phyloP scores from a whole-genome alignment of 2,329 filamentous ascomycete genomes.

The Penicillium brasilianum region DNA sequence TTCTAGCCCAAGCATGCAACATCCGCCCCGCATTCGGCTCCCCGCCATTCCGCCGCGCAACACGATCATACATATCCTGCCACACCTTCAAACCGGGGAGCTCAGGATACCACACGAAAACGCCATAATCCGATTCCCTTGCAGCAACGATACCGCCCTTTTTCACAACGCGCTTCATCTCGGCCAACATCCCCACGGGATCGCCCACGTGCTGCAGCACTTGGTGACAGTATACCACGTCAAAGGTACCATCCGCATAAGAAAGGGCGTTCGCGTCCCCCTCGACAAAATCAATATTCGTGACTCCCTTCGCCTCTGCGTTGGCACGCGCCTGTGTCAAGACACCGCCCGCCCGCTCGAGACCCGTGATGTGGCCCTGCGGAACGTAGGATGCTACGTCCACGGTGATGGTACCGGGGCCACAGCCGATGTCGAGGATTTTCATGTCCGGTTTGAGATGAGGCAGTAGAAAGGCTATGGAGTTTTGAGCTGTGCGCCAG shows the following conservation, averaged over 20 bases:
- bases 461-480: conserved; percentile 47
- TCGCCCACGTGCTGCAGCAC: conserved; percentile 62
- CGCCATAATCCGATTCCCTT: conserved; percentile 44
- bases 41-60: conserved; percentile 37
- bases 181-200: conserved; percentile 56
- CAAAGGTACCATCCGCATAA: conserved; percentile 57
- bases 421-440: conserved; percentile 53
- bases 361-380: conserved; percentile 45
- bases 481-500: conserved; percentile 42
- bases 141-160: conserved; percentile 58
- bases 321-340: conserved; percentile 39
- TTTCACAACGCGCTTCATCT: conserved; percentile 61
- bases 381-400: conserved; percentile 48
- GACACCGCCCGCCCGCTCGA: conserved; percentile 38
- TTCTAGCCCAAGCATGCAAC: conserved; percentile 38
- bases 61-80: conserved; percentile 33
- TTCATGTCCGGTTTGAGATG: conserved; percentile 43
- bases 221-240: conserved; percentile 65
- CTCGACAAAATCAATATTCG: conserved; percentile 42
- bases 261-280: conserved; percentile 50
- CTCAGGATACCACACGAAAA: conserved; percentile 38
- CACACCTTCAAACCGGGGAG: conserved; percentile 32
- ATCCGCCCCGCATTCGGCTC: conserved; percentile 35
- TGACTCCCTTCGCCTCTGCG: conserved; percentile 37
- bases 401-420: conserved; percentile 51